These are phyloP conservation scores for Juglanconis sp. DNA, from an alignment of 2,329 filamentous ascomycete genomes.

Conservation along the genomic window DNA sequence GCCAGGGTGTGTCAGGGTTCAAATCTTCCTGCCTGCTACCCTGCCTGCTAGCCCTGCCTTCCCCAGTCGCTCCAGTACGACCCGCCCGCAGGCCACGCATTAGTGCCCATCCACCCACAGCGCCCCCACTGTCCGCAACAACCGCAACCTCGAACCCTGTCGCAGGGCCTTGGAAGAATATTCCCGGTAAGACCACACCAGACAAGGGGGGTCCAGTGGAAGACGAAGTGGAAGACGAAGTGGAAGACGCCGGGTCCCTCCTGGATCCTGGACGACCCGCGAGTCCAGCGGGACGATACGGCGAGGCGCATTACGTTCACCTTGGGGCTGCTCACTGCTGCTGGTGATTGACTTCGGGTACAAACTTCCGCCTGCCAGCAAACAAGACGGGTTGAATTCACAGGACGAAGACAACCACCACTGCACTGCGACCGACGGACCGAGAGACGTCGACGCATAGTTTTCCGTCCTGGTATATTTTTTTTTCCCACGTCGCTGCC, in stretches of 20 bases:
- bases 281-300: neutral
- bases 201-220: neutral
- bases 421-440: neutral
- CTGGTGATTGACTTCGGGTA: neutral
- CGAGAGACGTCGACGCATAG: neutral
- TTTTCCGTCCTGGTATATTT: too few species aligned
- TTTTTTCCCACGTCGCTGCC: too few species aligned
- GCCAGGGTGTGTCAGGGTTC: too few species aligned
- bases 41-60: neutral
- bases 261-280: neutral
- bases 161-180: neutral
- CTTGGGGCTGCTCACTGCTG: neutral
- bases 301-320: neutral
- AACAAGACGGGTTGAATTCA: neutral
- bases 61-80: too few species aligned
- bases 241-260: neutral
- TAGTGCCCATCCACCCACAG: neutral
- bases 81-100: neutral
- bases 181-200: neutral
- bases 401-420: neutral
- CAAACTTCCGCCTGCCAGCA: neutral
- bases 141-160: neutral
- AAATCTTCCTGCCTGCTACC: too few species aligned
- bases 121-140: neutral
- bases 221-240: neutral